phyloP scores from a whole-genome alignment of 2,329 filamentous ascomycete genomes.

The Xylariaceae sp. region DNA sequence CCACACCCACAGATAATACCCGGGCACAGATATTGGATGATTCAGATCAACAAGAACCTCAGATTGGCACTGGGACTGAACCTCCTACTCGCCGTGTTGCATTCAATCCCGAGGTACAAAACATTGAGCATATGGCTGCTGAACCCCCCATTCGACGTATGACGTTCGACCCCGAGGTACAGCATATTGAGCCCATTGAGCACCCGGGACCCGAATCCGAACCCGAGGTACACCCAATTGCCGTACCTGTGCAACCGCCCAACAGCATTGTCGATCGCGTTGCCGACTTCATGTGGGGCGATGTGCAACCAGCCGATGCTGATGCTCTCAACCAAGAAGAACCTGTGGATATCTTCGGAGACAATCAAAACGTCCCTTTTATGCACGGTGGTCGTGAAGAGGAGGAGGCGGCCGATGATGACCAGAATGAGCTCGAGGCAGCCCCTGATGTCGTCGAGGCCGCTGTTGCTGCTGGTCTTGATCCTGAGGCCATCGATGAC shows the following conservation, averaged over 20 bases:
- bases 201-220: conserved; percentile 2
- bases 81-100: conserved; percentile 8
- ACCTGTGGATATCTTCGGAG: conserved; percentile 57
- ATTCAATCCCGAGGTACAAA: too few relatives aligned
- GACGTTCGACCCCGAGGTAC: conserved; percentile 5
- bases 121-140: too few relatives aligned
- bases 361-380: conserved; percentile 39
- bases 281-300: conserved; percentile 61
- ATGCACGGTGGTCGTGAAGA: conserved; percentile 33
- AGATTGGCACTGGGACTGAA: neutral
- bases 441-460: conserved; percentile 57
- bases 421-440: conserved; percentile 40
- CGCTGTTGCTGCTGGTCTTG: conserved; percentile 64
- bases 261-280: conserved; percentile 41
- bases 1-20: neutral
- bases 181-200: conserved; percentile 5
- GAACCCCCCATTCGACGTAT: too few relatives aligned
- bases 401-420: conserved; percentile 25
- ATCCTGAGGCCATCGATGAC: conserved; percentile 74
- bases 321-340: conserved; percentile 43
- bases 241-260: conserved; percentile 22
- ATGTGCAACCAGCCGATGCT: conserved; percentile 40
- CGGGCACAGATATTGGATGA: neutral
- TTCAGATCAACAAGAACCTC: conserved; percentile 1
- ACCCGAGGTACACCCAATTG: conserved; percentile 6